Conservation (phyloP, 352 stramenopile species). For the Phytophthora pini region DNA sequence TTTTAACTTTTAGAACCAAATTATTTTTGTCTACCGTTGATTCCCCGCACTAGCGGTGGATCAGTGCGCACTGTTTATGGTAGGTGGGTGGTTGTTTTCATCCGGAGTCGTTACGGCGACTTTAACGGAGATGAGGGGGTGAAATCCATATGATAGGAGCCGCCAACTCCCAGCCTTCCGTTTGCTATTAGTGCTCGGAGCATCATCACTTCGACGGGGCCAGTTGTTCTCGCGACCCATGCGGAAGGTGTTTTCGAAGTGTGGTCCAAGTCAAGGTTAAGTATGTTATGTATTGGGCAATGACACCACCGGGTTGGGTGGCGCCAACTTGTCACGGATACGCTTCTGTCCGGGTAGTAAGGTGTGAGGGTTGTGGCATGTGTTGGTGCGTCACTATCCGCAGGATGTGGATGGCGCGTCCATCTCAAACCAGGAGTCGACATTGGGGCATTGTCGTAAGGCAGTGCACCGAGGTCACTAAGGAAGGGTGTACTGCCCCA, state of each 20-base stretch:
- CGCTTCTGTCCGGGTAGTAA: constrained; percentile 52
- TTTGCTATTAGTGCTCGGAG: too few relatives aligned
- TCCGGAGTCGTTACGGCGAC: too few relatives aligned
- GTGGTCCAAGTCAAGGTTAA: constrained; percentile 2
- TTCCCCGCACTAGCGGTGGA: too few relatives aligned
- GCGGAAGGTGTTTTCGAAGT: background rate
- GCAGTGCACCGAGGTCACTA: constrained; percentile 46
- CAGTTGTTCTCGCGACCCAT: too few relatives aligned
- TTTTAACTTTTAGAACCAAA: too few relatives aligned
- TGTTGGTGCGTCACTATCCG: constrained; percentile 33
- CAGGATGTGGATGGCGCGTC: constrained; percentile 52
- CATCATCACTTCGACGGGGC: too few relatives aligned
- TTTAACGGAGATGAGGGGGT: too few relatives aligned
- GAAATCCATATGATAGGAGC: too few relatives aligned
- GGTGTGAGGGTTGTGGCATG: constrained; percentile 45
- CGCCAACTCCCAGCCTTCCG: too few relatives aligned
- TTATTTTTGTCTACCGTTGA: too few relatives aligned
- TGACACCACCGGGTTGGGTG: constrained; percentile 41
- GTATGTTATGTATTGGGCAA: background rate
- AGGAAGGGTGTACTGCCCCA: constrained; percentile 59
- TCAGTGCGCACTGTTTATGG: too few relatives aligned
- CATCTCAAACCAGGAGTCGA: constrained; percentile 63
- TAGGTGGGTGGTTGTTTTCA: too few relatives aligned
- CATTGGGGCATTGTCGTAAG: constrained; percentile 48
- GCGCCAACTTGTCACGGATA: constrained; percentile 54